Evolutionary conservation across 306 rosid species (phyloP), one percentile per base, ranked within the genome.

Genomic region (Psophocarpus tetragonolobus): DNA sequence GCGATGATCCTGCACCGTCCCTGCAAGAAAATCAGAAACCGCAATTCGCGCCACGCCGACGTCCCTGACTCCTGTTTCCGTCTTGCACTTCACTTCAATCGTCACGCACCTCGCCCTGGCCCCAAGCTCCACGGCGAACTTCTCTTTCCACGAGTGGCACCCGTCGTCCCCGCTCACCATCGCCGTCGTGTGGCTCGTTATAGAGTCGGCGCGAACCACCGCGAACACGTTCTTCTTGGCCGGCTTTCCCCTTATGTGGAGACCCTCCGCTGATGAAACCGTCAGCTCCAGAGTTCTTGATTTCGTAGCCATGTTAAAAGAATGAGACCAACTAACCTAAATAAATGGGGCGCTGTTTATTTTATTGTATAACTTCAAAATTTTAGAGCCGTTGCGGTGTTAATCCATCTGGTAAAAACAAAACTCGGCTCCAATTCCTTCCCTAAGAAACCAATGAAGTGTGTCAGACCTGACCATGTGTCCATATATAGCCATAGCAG

Each of bases 11-110:
- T 85, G 87, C n/a, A 78, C 50, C 4, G 12, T 44, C 0, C 82
- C 85, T 27, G 65, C 90, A 0, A 61, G 2, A 4, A 91, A 80
- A 27, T 91, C 92, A 8, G 92, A 77, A 1, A 78, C 68, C 24
- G 88, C 88, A 9, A 91, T 58, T 33, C 58, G 73, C 0, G 87
- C 91, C 0, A 81, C 79, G 0, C 89, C 92, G 6, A 91, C 60
- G 15, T 56, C 54, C 69, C 47, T 82, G 3, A 47, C 65, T 1
- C 85, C 77, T 36, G 8, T 67, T 3, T 27, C 15, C 5, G 73
- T 85, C 76, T 82, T 82, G 83, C 83, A 76, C 74, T 78, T 87
- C 14, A 91, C 90, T 33, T 85, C 88, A 3, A 90, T 23, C 0
- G 85, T 78, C 2, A 89, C 0, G 24, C 56, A 62, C 57, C 58